phyloP scores from a whole-genome alignment of 2,329 filamentous ascomycete species.

The Phaeosphaeria sp. region DNA sequence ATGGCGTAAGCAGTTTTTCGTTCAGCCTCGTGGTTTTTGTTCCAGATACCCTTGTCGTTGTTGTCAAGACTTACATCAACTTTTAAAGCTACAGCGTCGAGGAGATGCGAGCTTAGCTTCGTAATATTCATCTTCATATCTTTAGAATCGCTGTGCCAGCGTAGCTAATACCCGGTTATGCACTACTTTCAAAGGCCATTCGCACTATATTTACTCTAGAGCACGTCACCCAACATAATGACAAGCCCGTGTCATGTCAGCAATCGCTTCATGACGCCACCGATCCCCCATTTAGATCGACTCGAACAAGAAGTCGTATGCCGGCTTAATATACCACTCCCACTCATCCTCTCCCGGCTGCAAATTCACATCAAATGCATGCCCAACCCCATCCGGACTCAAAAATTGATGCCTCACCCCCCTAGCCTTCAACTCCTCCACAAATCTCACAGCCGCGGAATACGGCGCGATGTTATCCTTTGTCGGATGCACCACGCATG shows the following conservation, averaged over 20 bases:
- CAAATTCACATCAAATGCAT: slow-evolving; percentile 12
- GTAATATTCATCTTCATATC: not conserved
- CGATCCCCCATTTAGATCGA: not conserved
- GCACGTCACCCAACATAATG: too few relatives aligned
- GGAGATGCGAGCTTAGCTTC: not conserved
- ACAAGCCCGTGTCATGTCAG: too few relatives aligned
- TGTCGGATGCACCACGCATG: slow-evolving; percentile 18
- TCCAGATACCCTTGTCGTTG: slow-evolving; percentile 4
- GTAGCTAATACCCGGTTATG: too few relatives aligned
- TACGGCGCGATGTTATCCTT: slow-evolving; percentile 16
- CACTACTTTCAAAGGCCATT: too few relatives aligned
- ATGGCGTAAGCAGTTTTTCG: slow-evolving; percentile 19
- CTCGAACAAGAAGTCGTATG: slow-evolving; percentile 9
- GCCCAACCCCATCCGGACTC: slow-evolving; percentile 8
- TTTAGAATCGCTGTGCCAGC: too few relatives aligned
- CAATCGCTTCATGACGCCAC: too few relatives aligned
- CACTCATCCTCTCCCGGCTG: slow-evolving; percentile 4
- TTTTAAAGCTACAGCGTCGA: not conserved
- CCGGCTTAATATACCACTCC: slow-evolving; percentile 8
- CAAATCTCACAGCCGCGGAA: not conserved
- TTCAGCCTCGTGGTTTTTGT: not conserved
- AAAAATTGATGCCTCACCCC: slow-evolving; percentile 10
- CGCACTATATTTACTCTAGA: too few relatives aligned
- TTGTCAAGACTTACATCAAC: not conserved
- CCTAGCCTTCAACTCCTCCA: slow-evolving; percentile 2